Percentiles rank a stretch among this genome's conserved stretches.
phyloP scores from a whole-genome alignment of 2,329 filamentous ascomycete genomes.

The Leptographium procerum region DNA sequence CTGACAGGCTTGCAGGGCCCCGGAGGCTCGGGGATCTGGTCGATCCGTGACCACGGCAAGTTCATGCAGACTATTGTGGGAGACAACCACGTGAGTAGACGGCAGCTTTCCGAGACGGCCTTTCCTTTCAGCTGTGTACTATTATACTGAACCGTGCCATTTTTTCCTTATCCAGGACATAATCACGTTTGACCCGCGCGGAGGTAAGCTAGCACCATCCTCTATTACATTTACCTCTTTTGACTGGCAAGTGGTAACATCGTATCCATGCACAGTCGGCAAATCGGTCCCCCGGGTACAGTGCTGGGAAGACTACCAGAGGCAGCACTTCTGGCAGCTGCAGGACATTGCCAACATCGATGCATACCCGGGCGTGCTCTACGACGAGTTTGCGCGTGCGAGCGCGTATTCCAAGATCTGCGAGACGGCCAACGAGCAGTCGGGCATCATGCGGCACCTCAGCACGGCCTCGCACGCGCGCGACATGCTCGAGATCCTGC shows the following conservation, averaged over 20 bases:
- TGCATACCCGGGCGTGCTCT: conserved; percentile 32
- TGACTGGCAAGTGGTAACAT: no score
- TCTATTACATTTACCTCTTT: neutral
- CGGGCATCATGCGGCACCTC: conserved; percentile 27
- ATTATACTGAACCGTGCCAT: neutral
- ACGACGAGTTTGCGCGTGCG: conserved; percentile 32
- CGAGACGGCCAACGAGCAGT: conserved; percentile 24
- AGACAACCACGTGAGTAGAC: conserved; percentile 28
- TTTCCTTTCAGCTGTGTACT: neutral
- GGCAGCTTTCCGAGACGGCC: neutral
- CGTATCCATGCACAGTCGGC: conserved; percentile 23
- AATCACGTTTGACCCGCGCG: conserved; percentile 39
- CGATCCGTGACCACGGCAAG: conserved; percentile 21
- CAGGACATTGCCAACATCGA: conserved; percentile 34
- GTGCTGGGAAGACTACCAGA: conserved; percentile 35
- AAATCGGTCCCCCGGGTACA: conserved; percentile 37
- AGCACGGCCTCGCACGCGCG: conserved; percentile 33
- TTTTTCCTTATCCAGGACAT: conserved; percentile 35
- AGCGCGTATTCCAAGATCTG: conserved; percentile 31
- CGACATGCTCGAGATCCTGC: conserved; percentile 36
- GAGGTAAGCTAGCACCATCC: conserved; percentile 20
- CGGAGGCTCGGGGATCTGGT: conserved; percentile 33
- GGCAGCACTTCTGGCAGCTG: conserved; percentile 30
- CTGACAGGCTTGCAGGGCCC: conserved; percentile 24
- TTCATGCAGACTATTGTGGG: conserved; percentile 34